A percentile compares a stretch with the other conserved stretches of the same genome.
These are phyloP conservation scores for Mycena polygramma DNA, from an alignment of 768 basidiomycete species.

Conservation along the genomic window DNA sequence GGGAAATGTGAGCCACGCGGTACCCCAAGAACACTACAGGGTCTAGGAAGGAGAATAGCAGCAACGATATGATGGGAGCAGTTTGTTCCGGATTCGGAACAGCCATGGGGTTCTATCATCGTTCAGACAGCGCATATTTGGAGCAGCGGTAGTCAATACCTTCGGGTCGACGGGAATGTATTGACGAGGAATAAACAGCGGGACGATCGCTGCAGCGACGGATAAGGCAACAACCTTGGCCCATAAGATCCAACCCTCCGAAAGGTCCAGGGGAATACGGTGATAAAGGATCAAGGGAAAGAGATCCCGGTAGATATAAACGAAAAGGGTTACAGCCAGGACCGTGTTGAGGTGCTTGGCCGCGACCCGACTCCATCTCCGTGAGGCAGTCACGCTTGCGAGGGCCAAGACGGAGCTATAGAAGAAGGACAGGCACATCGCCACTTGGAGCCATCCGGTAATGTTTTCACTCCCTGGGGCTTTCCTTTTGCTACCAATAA, in stretches of 20 bases:
- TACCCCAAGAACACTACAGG: slow-evolving; percentile 60
- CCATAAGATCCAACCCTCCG: slow-evolving; percentile 67
- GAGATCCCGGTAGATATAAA: slow-evolving; percentile 71
- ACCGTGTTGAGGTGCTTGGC: slow-evolving; percentile 63
- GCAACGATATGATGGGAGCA: slow-evolving; percentile 57
- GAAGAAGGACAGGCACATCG: slow-evolving; percentile 48
- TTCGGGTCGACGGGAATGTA: slow-evolving; percentile 72
- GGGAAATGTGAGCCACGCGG: slow-evolving; percentile 56
- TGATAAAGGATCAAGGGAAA: slow-evolving; percentile 71
- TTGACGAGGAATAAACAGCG: slow-evolving; percentile 66
- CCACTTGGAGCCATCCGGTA: slow-evolving; percentile 47
- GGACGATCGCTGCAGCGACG: slow-evolving; percentile 61
- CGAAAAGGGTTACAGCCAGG: slow-evolving; percentile 58
- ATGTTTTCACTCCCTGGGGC: slow-evolving; percentile 29
- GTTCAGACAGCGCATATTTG: not conserved
- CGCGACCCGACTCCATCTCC: slow-evolving; percentile 51
- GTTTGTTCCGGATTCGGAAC: slow-evolving; percentile 63
- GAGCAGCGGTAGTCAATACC: slow-evolving; percentile 34
- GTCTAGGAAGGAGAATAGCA: slow-evolving; percentile 69
- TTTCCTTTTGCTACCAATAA: slow-evolving; percentile 43
- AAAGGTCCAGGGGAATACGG: slow-evolving; percentile 60
- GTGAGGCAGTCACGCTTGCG: slow-evolving; percentile 53
- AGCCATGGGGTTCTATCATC: slow-evolving; percentile 47
- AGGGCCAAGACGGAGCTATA: slow-evolving; percentile 61
- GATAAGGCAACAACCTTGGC: slow-evolving; percentile 61